Evolutionary conservation across 208 protist species (phyloP), one percentile per base, ranked within the genome.

Genomic region (Crithidia sp.): DNA sequence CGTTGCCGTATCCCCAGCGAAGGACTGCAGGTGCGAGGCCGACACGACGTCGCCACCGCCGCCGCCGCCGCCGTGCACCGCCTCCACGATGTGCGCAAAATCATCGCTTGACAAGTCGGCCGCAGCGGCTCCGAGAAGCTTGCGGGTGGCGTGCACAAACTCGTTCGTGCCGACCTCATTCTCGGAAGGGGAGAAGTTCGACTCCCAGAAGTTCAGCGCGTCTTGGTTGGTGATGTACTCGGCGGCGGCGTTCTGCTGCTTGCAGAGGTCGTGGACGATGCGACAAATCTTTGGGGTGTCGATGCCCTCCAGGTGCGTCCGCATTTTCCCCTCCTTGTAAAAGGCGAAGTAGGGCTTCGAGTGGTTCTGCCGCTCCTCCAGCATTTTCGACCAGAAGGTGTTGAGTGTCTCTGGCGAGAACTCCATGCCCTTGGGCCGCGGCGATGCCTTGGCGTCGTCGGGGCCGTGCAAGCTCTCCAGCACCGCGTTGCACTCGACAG

Each of bases 291-390:
- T 84, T 4, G 93, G 93, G 5, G 91, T 97, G 77, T 96, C 84
- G 59, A 97, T 84, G 41, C 91, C 93, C 77, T 97, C 91, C 55
- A 96, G 74, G 10, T 73, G 79, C 7, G 71, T 75, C 36, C 88
- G 80, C 66, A 86, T 83, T 57, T 73, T 91, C 14, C 93, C 91
- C 56, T 97, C 91, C 76, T 95, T 96, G 82, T 89, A 97, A 64
- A 96, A 94, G 55, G 91, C 69, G 73, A 97, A 95, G 69, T 88
- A 94, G 50, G 93, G 90, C 77, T 94, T 95, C 10, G 93, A 93
- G 68, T 97, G 88, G 37, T 86, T 81, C 49, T 76, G 71, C 17
- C 91, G 89, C 49, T 71, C 61, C 60, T 83, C 71, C 39, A 97
- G 80, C 13, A 93, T 87, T 17, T 66, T 41, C 10, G 65, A 72